Percentiles rank a stretch among this genome's conserved stretches.
phyloP scores from a whole-genome alignment of 2,329 filamentous ascomycete species.

The Madurella fahalii region DNA sequence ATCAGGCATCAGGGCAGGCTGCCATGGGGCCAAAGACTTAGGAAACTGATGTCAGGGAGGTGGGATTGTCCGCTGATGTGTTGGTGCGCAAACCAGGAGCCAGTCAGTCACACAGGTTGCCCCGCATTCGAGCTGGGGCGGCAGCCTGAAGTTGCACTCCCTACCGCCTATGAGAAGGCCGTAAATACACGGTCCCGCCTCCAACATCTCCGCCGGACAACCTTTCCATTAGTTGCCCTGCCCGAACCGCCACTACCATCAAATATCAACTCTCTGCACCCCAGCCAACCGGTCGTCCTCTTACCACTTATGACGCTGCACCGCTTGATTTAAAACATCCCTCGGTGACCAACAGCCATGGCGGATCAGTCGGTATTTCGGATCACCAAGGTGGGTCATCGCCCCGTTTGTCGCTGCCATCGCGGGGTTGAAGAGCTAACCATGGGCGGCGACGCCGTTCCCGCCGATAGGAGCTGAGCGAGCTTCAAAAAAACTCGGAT shows the following conservation, averaged over 20 bases:
- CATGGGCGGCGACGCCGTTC: conserved; percentile 11
- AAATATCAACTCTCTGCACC: neutral
- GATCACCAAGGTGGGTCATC: conserved; percentile 67
- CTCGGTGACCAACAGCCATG: conserved; percentile 44
- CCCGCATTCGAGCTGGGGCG: neutral
- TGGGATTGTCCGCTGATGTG: no score
- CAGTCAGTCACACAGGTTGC: neutral
- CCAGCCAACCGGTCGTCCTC: neutral
- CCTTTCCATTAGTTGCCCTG: no score
- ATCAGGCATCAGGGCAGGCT: no score
- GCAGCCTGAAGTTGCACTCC: conserved; percentile 3
- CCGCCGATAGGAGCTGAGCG: conserved; percentile 66
- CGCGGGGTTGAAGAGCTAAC: conserved; percentile 35
- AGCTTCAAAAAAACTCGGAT: conserved; percentile 78
- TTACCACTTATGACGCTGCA: conserved; percentile 5
- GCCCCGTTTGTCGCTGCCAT: conserved; percentile 13
- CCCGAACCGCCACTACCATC: no score
- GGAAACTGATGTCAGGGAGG: no score
- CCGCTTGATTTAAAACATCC: neutral
- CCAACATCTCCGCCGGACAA: no score
- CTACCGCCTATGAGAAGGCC: no score
- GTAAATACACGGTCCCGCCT: neutral
- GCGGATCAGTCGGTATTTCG: conserved; percentile 84
- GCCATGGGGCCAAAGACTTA: no score
- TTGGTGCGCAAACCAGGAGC: no score